Evolutionary conservation across 805 yeast species (phyloP), one percentile per base, ranked within the genome.

Genomic region (Candida khao-thaluensis): DNA sequence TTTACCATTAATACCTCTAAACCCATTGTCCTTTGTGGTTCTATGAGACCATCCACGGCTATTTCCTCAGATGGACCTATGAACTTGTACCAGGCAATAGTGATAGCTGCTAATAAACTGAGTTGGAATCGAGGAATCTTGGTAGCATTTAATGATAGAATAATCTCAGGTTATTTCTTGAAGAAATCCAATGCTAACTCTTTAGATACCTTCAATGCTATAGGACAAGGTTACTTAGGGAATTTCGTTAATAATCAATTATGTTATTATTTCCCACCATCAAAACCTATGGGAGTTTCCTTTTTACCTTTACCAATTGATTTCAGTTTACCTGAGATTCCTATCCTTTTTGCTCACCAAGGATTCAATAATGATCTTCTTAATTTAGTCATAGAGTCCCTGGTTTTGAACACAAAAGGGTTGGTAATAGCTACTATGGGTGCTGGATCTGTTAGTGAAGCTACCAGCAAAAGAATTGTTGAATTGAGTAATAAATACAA

Each of bases 11-110:
- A 60, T 32, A 62, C 70, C 10, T 28, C 47, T 28, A 67, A 79
- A 40, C 85, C 85, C 3, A 74, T 82, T 38, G 86, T 81, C 4
- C 62, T 82, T 55, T 81, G 84, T 35, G 89, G 89, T 1, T 76
- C 84, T 5, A 82, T 82, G 89, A 71, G 87, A 52, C 89, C 89
- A 1, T 75, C 83, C 7, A 78, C 85, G 3, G 77, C 82, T 27
- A 73, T 82, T 28, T 77, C 84, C 2, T 79, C 85, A 1, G 89
- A 82, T 54, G 87, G 87, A 3, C 81, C 85, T 5, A 80, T 81
- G 79, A 82, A 82, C 56, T 59, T 82, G 44, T 81, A 80, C 52
- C 85, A 82, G 50, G 85, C 86, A 1, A 79, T 80, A 34, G 75
- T 76, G 11, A 79, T 81, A 21, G 84, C 88, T 3, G 66, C 83